Base-by-base conservation (phyloP, 106 monocot species). In the Dendrobium catenatum region DNA sequence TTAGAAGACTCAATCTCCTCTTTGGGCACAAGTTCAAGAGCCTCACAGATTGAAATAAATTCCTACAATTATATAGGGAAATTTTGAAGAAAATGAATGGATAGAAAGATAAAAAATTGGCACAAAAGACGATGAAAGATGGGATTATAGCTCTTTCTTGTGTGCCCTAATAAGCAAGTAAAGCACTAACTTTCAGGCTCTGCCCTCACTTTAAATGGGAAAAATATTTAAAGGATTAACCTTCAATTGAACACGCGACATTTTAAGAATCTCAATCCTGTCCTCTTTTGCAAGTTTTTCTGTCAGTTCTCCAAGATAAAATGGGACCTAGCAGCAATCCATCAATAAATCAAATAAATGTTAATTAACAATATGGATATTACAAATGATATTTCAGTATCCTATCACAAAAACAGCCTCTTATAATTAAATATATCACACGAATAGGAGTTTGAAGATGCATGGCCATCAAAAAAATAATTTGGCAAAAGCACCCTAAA, bases 11-110 rank as follows among this genome's bases (percentile, higher is more conserved):
- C 86, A 46, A 91, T 87, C 82, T 99, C 99, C 75, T 99, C 99
- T 81, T 95, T 85, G 59, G 95, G 91, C n/a, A 95, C 84, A 82
- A 99, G 87, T 77, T 99, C 99, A 42, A 99, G 68, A 9, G 86
- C 93, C 83, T 99, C 99, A 88, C 99, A 99, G 13, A 89, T 86
- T 59, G 95, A 90, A 84, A 99, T 85, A 73, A 99, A 99, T 78
- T 99, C 99, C 99, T 99, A 81, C 27, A 77, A 66, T 8, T 17
- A 6, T 33, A 31, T 43, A 85, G 5, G 2, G 16, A 73, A 73
- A 42, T 4, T 20, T 2, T 74, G 74, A 42, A 51, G 75, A 31
- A 68, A 68, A 4, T 11, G 68, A 2, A 17, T 17, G n/a, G 27
- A 48, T 33, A 27, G 31, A 13, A 76, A 68, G 18, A 37, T 51